These are phyloP conservation scores for Picea sitchensis DNA, from an alignment of 75 land plant species.

Conservation along the genomic window DNA sequence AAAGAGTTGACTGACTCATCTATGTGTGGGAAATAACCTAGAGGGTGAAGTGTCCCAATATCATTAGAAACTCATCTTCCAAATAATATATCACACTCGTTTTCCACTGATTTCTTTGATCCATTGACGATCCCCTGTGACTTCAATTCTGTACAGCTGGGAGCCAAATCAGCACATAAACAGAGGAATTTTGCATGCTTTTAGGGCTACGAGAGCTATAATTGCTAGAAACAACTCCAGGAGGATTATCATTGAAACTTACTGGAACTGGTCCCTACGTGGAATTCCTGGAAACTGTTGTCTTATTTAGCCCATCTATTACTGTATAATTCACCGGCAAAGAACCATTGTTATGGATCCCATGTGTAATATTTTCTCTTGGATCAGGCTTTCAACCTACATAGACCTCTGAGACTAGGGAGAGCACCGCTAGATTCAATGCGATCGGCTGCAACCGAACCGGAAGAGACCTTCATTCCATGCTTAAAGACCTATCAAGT, in stretches of 20 bases:
- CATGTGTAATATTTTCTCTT: no score
- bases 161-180: neutral
- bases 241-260: no score
- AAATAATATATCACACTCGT: conserved; percentile 28
- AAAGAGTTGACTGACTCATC: conserved; percentile 36
- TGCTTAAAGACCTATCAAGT: no score
- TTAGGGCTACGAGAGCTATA: neutral
- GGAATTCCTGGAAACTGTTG: neutral
- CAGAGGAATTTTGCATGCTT: no score
- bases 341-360: no score
- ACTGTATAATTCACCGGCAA: neutral
- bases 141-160: neutral
- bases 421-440: no score
- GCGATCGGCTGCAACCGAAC: no score
- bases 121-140: neutral
- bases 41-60: conserved; percentile 21
- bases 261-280: neutral
- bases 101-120: neutral
- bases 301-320: neutral
- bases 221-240: neutral
- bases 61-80: conserved; percentile 53
- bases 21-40: conserved; percentile 36
- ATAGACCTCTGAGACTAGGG: no score
- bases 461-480: no score
- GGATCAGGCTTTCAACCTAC: no score